phyloP scores from a whole-genome alignment of 2,329 filamentous ascomycete genomes.

The Fusarium agapanthi region DNA sequence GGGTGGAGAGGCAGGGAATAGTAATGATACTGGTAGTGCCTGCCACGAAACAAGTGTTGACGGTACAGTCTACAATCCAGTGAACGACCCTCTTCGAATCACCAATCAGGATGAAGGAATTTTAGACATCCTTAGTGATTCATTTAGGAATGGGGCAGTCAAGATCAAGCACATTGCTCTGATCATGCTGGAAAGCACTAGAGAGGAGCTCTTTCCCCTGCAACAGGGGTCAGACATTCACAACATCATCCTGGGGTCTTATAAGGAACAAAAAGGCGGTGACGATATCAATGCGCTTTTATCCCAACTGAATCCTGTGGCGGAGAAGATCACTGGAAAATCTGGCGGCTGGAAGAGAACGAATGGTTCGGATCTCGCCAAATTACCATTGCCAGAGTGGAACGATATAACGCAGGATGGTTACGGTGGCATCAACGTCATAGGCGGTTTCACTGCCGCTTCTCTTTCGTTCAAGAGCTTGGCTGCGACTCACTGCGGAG shows the following conservation, averaged over 20 bases:
- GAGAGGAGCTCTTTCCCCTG: constrained; percentile 56
- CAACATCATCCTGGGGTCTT: constrained; percentile 44
- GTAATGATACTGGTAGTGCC: not conserved
- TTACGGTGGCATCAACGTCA: constrained; percentile 51
- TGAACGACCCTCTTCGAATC: constrained; percentile 51
- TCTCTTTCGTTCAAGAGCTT: constrained; percentile 56
- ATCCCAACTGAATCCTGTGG: constrained; percentile 16
- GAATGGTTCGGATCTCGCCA: constrained; percentile 40
- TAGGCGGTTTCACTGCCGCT: constrained; percentile 50
- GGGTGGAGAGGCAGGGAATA: not conserved
- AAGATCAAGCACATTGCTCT: constrained; percentile 56
- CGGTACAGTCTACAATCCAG: constrained; percentile 49
- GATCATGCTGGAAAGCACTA: constrained; percentile 54
- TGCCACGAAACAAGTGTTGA: not conserved
- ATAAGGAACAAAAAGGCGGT: constrained; percentile 27
- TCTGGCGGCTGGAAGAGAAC: constrained; percentile 12
- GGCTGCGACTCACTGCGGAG: constrained; percentile 53
- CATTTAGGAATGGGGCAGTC: constrained; percentile 36
- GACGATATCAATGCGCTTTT: constrained; percentile 39
- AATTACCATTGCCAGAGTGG: constrained; percentile 40
- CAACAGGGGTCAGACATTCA: constrained; percentile 51
- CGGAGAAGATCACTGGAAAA: constrained; percentile 26
- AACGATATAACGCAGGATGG: constrained; percentile 18
- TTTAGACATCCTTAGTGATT: constrained; percentile 36
- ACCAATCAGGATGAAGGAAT: constrained; percentile 48